phyloP scores from a whole-genome alignment of 75 land plant genomes.

The Larix kaempferi region DNA sequence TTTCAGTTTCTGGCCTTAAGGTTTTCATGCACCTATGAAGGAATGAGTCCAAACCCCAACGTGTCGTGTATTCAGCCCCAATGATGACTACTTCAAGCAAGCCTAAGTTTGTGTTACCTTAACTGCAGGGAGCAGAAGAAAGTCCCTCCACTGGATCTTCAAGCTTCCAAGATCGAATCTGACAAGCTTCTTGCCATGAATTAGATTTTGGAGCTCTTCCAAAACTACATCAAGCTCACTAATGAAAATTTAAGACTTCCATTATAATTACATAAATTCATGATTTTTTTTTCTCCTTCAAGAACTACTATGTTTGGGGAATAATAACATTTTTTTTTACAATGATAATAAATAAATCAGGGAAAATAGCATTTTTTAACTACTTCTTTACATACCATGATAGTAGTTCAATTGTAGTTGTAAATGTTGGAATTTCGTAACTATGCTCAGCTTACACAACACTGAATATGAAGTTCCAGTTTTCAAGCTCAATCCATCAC shows the following conservation, averaged over 20 bases:
- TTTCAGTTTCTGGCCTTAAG: no score
- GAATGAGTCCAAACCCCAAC: constrained; percentile 33
- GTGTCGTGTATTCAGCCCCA: constrained; percentile 61
- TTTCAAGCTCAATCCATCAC: no score
- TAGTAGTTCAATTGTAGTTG: no score
- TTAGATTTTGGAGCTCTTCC: constrained; percentile 75
- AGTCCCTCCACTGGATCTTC: constrained; percentile 20
- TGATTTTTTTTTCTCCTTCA: not conserved
- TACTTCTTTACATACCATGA: no score
- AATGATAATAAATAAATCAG: constrained; percentile 89
- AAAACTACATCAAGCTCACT: constrained; percentile 91
- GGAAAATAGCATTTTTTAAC: no score
- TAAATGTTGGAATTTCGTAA: no score
- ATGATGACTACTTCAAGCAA: constrained; percentile 80
- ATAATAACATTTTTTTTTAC: not conserved
- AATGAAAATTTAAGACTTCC: constrained; percentile 65
- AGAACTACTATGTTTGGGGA: not conserved
- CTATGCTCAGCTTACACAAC: no score
- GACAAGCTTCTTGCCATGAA: constrained; percentile 39
- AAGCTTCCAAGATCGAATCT: not conserved
- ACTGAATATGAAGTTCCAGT: no score
- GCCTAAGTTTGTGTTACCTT: constrained; percentile 81
- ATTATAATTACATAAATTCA: not conserved
- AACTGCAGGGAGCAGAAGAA: constrained; percentile 51
- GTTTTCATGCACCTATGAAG: not conserved